A percentile compares a stretch with the other conserved stretches of the same genome.
Conservation (phyloP, 2,329 filamentous ascomycete genomes). For the Fusarium scirpi region DNA sequence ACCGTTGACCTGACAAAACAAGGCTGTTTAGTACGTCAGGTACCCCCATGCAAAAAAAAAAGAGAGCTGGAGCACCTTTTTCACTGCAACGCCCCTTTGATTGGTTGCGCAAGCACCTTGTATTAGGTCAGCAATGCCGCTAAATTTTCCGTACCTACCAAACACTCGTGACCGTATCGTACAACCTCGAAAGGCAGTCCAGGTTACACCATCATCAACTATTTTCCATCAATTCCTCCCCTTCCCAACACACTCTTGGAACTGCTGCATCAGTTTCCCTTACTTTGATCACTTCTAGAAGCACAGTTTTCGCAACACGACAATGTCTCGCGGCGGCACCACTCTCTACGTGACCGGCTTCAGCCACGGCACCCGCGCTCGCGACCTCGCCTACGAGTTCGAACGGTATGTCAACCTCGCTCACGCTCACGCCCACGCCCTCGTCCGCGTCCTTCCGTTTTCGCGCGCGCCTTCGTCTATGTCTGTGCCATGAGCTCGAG, state of each 20-base stretch:
- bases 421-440: conserved; percentile 54
- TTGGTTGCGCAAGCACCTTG: neutral
- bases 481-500: conserved; percentile 39
- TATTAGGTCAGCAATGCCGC: conserved; percentile 45
- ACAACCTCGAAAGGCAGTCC: conserved; percentile 28
- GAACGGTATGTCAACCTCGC: conserved; percentile 92
- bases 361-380: conserved; percentile 96
- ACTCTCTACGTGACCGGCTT: conserved; percentile 99
- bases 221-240: conserved; percentile 37
- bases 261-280: conserved; percentile 45
- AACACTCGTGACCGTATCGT: conserved; percentile 40
- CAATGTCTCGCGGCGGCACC: conserved; percentile 91
- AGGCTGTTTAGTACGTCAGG: neutral
- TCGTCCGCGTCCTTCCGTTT: conserved; percentile 54
- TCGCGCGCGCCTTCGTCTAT: conserved; percentile 45
- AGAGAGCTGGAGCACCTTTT: neutral
- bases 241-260: conserved; percentile 33
- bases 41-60: neutral
- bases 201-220: conserved; percentile 36
- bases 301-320: conserved; percentile 41
- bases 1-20: neutral
- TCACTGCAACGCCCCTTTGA: neutral
- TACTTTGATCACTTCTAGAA: conserved; percentile 9
- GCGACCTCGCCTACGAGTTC: conserved; percentile 99
- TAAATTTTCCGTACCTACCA: conserved; percentile 45